Evolutionary conservation across 78 protist genomes (phyloP).

Genomic region (Mastigamoeba balamuthi): DNA sequence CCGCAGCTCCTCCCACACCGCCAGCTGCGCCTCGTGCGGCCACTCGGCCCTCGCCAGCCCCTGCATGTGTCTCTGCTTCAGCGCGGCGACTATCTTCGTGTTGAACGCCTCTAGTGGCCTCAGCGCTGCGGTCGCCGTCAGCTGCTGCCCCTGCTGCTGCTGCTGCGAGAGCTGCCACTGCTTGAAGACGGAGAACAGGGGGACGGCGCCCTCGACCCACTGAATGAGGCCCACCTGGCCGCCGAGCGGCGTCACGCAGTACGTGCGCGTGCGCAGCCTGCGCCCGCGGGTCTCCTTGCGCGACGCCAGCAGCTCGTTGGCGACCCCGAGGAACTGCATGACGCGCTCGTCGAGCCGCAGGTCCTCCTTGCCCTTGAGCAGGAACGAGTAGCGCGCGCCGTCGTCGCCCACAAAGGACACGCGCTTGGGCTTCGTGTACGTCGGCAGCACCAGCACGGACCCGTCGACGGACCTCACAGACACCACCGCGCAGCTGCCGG

Average conservation of each 20-base stretch:
- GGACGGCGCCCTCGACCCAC: constrained; percentile 73
- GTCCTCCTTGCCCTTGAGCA: constrained; percentile 82
- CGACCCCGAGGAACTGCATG: constrained; percentile 66
- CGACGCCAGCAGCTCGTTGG: constrained; percentile 37
- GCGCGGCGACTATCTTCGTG: constrained; percentile 31
- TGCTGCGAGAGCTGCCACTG: constrained; percentile 6
- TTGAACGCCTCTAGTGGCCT: constrained; percentile 7
- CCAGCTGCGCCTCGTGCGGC: constrained; percentile 39
- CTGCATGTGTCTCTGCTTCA: constrained; percentile 39
- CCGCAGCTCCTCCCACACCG: constrained; percentile 29
- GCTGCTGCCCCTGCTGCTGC: constrained; percentile 1
- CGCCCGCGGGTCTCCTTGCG: constrained; percentile 4
- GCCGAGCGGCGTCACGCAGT: constrained; percentile 76
- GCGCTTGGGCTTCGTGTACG: constrained; percentile 74
- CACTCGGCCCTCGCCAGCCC: constrained; percentile 26
- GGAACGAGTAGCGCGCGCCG: constrained; percentile 47
- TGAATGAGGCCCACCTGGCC: constrained; percentile 67
- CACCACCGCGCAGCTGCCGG: neutral
- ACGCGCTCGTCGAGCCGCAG: constrained; percentile 80
- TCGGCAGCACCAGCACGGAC: constrained; percentile 52
- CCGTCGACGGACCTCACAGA: too few relatives aligned
- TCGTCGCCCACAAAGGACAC: constrained; percentile 54
- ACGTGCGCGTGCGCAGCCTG: constrained; percentile 40
- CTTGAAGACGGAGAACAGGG: constrained; percentile 61
- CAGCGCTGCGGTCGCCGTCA: neutral